Conservation (phyloP, 1,284 basidiomycete species). For the Sanghuangporus sanghuang region DNA sequence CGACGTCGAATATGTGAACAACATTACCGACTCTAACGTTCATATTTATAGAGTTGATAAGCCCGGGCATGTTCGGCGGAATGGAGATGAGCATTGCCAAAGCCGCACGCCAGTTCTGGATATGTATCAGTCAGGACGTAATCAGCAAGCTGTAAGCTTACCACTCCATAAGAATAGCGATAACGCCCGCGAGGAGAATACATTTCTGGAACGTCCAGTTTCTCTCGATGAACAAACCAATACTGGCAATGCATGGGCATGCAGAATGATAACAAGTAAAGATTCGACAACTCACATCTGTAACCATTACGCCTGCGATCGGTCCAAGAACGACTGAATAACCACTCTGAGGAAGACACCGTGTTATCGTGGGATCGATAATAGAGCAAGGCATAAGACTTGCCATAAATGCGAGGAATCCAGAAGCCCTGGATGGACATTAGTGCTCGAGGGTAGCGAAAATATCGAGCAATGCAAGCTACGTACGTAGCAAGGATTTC, state of each 20-base stretch:
- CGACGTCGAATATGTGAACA: constrained; percentile 54
- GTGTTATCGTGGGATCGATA: not conserved
- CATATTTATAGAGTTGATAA: constrained; percentile 61
- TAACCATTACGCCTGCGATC: constrained; percentile 67
- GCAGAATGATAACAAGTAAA: not conserved
- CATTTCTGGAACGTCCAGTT: constrained; percentile 67
- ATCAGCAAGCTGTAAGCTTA: constrained; percentile 28
- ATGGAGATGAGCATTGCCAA: constrained; percentile 59
- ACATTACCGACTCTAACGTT: constrained; percentile 49
- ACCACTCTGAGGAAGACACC: constrained; percentile 37
- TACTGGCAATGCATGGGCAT: constrained; percentile 37
- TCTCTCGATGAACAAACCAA: constrained; percentile 58
- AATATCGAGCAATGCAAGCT: not conserved
- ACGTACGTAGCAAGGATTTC: constrained; percentile 42
- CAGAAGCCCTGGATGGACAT: constrained; percentile 35
- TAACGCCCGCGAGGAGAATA: constrained; percentile 64
- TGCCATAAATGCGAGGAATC: constrained; percentile 47
- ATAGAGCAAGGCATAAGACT: not conserved
- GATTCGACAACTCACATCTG: constrained; percentile 44
- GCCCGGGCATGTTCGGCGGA: constrained; percentile 60
- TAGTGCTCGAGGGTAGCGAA: constrained; percentile 16
- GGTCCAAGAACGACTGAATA: constrained; percentile 75
- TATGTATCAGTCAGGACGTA: not conserved
- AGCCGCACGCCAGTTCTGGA: constrained; percentile 69
- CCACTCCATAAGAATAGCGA: constrained; percentile 57